Evolutionary conservation across 352 stramenopile genomes (phyloP).

Genomic region (Globisporangium lucens): DNA sequence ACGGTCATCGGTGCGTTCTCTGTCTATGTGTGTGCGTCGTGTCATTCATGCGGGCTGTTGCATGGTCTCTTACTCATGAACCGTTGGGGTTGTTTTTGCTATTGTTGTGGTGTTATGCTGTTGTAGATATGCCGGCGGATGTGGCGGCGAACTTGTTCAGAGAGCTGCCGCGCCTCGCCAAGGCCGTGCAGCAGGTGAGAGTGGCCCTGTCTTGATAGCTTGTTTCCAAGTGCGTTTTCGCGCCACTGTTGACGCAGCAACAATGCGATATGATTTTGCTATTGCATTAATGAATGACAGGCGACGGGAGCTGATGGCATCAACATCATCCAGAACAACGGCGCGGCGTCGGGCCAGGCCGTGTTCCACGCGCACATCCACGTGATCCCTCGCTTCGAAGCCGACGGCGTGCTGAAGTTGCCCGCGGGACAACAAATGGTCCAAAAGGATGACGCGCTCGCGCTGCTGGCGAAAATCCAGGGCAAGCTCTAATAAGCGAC

Average conservation of each 20-base stretch:
- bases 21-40: neutral
- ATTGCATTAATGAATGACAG: slow-evolving; percentile 6
- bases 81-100: neutral
- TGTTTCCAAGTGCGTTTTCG: neutral
- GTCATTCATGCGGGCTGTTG: too few species aligned
- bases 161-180: slow-evolving; percentile 70
- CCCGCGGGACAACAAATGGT: slow-evolving; percentile 59
- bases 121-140: slow-evolving; percentile 62
- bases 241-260: too few species aligned
- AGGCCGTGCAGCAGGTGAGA: slow-evolving; percentile 61
- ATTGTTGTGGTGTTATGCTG: neutral
- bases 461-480: slow-evolving; percentile 77
- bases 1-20: slow-evolving; percentile 47
- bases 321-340: slow-evolving; percentile 87
- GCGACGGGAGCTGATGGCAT: slow-evolving; percentile 64
- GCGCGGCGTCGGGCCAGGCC: slow-evolving; percentile 50
- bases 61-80: neutral
- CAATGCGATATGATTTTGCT: neutral
- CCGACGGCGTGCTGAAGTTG: slow-evolving; percentile 56
- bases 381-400: slow-evolving; percentile 71
- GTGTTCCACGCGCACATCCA: slow-evolving; percentile 83
- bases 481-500: slow-evolving; percentile 41
- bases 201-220: neutral
- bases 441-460: slow-evolving; percentile 48
- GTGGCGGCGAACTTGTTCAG: slow-evolving; percentile 68